phyloP scores from a whole-genome alignment of 768 basidiomycete species.

The Terana coerulea region DNA sequence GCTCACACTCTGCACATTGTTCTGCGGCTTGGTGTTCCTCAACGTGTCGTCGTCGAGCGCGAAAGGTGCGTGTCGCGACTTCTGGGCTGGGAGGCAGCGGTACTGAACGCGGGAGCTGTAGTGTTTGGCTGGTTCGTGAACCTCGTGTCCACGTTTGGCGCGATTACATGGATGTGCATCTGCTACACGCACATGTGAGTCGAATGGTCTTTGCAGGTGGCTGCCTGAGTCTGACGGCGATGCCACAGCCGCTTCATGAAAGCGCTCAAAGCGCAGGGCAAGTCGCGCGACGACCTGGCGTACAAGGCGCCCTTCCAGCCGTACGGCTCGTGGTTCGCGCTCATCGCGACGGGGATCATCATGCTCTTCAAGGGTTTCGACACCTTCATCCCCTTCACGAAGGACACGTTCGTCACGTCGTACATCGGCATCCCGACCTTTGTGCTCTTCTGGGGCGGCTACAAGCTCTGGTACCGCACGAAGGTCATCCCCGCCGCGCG shows the following conservation, averaged over 20 bases:
- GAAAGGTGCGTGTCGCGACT: constrained; percentile 35
- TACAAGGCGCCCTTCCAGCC: constrained; percentile 63
- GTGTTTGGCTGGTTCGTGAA: constrained; percentile 38
- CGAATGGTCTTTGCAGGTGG: background rate
- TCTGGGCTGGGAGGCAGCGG: background rate
- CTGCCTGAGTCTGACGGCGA: too few relatives aligned
- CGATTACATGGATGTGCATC: constrained; percentile 43
- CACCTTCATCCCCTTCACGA: constrained; percentile 42
- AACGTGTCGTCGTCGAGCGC: constrained; percentile 49
- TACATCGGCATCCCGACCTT: constrained; percentile 34
- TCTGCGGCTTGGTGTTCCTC: constrained; percentile 56
- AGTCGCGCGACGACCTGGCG: constrained; percentile 38
- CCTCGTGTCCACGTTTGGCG: constrained; percentile 38
- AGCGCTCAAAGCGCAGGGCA: constrained; percentile 42
- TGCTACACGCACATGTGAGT: constrained; percentile 57
- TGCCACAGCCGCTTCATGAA: constrained; percentile 43
- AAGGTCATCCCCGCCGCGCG: constrained; percentile 37
- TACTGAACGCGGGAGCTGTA: background rate
- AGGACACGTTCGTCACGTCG: constrained; percentile 59
- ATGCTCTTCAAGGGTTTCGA: constrained; percentile 55
- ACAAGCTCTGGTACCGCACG: constrained; percentile 34
- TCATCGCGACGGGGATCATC: constrained; percentile 48
- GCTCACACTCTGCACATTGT: constrained; percentile 48
- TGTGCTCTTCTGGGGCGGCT: constrained; percentile 32
- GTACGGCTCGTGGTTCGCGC: constrained; percentile 57